phyloP scores from a whole-genome alignment of 306 rosid species.

The Trichosanthes truncata region DNA sequence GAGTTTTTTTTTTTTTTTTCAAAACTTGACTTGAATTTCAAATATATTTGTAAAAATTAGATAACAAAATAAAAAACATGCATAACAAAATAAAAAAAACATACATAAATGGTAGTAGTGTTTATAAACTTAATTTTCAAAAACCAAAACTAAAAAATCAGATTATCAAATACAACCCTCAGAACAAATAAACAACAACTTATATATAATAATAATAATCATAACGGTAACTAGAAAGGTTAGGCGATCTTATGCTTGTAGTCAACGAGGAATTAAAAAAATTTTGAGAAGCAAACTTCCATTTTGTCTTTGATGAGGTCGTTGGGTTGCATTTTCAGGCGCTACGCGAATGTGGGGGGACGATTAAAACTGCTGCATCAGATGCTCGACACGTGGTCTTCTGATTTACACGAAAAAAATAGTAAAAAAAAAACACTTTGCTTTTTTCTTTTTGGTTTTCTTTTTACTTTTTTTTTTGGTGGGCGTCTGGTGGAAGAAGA shows the following conservation, averaged over 20 bases:
- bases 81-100: too few relatives aligned
- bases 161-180: too few relatives aligned
- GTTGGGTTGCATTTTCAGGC: not conserved
- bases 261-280: not conserved
- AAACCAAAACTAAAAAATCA: too few relatives aligned
- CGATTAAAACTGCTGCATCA: not conserved
- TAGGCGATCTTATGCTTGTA: not conserved
- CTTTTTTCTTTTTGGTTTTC: not conserved
- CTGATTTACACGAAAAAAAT: not conserved
- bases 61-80: too few relatives aligned
- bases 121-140: too few relatives aligned
- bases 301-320: not conserved
- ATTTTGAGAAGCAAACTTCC: not conserved
- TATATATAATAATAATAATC: too few relatives aligned
- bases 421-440: not conserved
- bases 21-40: too few relatives aligned
- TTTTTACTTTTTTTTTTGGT: not conserved
- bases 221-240: too few relatives aligned
- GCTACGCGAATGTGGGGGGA: not conserved
- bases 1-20: too few relatives aligned
- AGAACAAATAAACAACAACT: too few relatives aligned
- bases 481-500: not conserved
- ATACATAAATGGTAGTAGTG: too few relatives aligned
- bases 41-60: too few relatives aligned
- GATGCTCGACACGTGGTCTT: not conserved